A percentile compares a stretch with the other conserved stretches of the same genome.
Evolutionary conservation across 768 basidiomycete genomes (phyloP).

Genomic region (Phaeotremella fagi): DNA sequence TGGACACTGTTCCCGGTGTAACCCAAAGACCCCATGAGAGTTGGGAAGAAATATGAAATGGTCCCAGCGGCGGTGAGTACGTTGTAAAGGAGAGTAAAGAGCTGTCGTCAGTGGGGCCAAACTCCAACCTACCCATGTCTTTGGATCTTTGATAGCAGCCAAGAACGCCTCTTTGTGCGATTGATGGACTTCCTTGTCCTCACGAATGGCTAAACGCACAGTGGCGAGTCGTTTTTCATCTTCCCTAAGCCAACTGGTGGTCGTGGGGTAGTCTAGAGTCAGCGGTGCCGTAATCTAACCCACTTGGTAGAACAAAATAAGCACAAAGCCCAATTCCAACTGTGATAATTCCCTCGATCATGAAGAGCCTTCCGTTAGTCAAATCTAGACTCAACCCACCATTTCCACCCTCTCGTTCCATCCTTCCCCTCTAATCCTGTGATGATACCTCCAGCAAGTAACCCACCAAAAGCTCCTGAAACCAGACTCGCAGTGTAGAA

Average conservation of each 20-base stretch:
- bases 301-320: conserved; percentile 38
- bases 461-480: conserved; percentile 47
- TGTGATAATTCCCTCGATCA: conserved; percentile 45
- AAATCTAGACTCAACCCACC: too few relatives aligned
- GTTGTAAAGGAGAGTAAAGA: conserved; percentile 40
- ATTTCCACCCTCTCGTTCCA: conserved; percentile 44
- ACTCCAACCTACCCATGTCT: conserved; percentile 32
- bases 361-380: conserved; percentile 33
- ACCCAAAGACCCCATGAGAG: conserved; percentile 36
- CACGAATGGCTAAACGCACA: conserved; percentile 22
- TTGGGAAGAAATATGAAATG: conserved; percentile 48
- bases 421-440: conserved; percentile 35
- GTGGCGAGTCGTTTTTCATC: conserved; percentile 34
- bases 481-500: conserved; percentile 48
- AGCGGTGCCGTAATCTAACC: too few relatives aligned
- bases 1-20: conserved; percentile 39
- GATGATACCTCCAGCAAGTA: conserved; percentile 47
- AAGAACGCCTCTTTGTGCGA: conserved; percentile 38
- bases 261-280: conserved; percentile 38
- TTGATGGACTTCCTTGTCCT: conserved; percentile 8
- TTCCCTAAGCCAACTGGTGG: conserved; percentile 35
- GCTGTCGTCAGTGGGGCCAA: neutral
- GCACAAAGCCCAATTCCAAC: conserved; percentile 31
- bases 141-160: conserved; percentile 39
- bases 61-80: conserved; percentile 38